Percentiles rank a stretch among this genome's conserved stretches.
Evolutionary conservation across 768 basidiomycete genomes (phyloP).

Genomic region (Trametes sanguinea): DNA sequence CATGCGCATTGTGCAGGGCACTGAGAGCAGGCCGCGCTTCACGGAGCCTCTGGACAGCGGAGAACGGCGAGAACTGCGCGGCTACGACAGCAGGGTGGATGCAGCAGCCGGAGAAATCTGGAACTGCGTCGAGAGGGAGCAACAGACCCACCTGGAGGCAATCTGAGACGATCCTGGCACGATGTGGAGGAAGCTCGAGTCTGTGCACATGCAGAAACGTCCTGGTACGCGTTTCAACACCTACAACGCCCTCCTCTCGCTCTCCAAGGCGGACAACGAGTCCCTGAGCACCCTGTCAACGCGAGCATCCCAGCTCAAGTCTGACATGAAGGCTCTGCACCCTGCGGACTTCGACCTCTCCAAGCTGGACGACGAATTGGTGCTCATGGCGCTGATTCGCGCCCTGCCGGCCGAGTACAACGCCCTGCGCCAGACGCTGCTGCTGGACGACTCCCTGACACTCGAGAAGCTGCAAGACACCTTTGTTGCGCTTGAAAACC

Average conservation of each 20-base stretch:
- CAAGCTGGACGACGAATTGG: constrained; percentile 20
- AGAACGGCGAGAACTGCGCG: too few relatives aligned
- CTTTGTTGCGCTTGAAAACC: constrained; percentile 13
- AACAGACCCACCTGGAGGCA: constrained; percentile 9
- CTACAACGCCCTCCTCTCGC: constrained; percentile 17
- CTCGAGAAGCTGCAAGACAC: constrained; percentile 17
- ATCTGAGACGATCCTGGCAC: constrained; percentile 7
- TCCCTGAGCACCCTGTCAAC: constrained; percentile 13
- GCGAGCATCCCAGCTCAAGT: constrained; percentile 12
- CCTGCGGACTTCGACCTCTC: constrained; percentile 11
- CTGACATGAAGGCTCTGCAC: constrained; percentile 16
- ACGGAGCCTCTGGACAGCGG: too few relatives aligned
- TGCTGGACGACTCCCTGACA: constrained; percentile 13
- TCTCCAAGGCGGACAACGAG: constrained; percentile 20
- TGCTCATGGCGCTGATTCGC: constrained; percentile 11
- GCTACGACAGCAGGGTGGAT: constrained; percentile 10
- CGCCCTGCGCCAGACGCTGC: constrained; percentile 8
- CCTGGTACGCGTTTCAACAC: constrained; percentile 22
- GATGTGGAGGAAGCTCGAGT: constrained; percentile 20
- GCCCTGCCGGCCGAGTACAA: neutral
- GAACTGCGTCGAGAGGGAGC: constrained; percentile 9
- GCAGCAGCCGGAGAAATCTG: constrained; percentile 3
- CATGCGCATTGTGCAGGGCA: too few relatives aligned
- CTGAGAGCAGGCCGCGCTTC: too few relatives aligned
- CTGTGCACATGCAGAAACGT: constrained; percentile 18